Conservation (phyloP, 2,329 filamentous ascomycete species). For the Fusarium denticulatum region DNA sequence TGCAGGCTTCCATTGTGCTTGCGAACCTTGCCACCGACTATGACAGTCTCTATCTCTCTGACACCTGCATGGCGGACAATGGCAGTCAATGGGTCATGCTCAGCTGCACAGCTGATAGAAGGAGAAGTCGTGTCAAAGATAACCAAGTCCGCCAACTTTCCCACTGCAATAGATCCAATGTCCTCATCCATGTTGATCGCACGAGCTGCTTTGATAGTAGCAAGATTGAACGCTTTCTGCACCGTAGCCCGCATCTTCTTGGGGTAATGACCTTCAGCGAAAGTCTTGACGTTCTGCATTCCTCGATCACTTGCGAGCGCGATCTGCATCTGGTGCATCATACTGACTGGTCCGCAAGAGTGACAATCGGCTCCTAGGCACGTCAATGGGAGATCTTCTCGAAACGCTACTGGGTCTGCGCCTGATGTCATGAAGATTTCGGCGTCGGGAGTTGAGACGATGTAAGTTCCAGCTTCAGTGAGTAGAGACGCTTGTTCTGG, state of each 20-base stretch:
- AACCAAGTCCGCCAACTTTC: not conserved
- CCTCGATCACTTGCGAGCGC: not conserved
- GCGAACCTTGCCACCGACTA: not conserved
- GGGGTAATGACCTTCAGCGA: not conserved
- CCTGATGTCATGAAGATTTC: slow-evolving; percentile 13
- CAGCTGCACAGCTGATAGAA: not conserved
- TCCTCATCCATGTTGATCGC: not conserved
- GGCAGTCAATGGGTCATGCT: not conserved
- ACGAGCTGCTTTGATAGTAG: slow-evolving; percentile 9
- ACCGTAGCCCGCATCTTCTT: not conserved
- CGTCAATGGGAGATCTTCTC: not conserved
- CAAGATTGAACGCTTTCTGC: not conserved
- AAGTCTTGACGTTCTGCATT: not conserved
- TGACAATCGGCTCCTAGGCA: slow-evolving; percentile 9
- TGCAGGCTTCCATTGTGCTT: not conserved
- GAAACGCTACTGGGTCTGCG: not conserved
- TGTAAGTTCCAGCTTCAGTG: not conserved
- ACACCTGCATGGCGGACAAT: not conserved
- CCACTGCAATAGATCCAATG: not conserved
- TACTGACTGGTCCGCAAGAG: slow-evolving; percentile 1
- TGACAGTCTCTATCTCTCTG: slow-evolving; percentile 1
- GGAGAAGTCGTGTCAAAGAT: slow-evolving; percentile 2
- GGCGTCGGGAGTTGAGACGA: slow-evolving; percentile 4
- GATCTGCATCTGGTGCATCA: slow-evolving; percentile 11
- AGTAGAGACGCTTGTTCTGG: slow-evolving; percentile 6